A percentile compares a stretch with the other conserved stretches of the same genome.
Conservation (phyloP, 1,139 yeast genomes). For the Yarrowia galli region DNA sequence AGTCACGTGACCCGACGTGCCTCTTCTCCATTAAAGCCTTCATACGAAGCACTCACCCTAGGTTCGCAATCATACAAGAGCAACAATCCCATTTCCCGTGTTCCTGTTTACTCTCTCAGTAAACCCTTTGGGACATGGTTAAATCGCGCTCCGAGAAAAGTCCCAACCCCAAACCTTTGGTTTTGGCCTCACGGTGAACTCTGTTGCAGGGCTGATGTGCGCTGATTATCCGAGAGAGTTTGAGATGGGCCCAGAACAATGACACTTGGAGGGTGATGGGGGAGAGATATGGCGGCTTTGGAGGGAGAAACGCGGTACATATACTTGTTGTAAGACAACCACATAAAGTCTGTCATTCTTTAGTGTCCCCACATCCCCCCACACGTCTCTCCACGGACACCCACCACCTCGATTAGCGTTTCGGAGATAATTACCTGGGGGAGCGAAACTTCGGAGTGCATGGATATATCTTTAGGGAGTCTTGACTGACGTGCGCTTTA, state of each 20-base stretch:
- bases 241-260: conserved; percentile 4
- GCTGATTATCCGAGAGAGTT: conserved; percentile 36
- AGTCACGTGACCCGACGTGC: not conserved
- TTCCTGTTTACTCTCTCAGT: conserved; percentile 11
- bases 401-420: conserved; percentile 12
- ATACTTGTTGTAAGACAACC: not conserved
- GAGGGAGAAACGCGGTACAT: not conserved
- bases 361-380: not conserved
- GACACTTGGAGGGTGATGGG: not conserved
- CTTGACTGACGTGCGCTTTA: conserved; percentile 32
- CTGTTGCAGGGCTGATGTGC: conserved; percentile 28
- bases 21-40: no score
- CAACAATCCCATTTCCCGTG: no score
- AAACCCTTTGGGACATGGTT: conserved; percentile 30
- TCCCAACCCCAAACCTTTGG: conserved; percentile 11
- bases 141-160: conserved; percentile 37
- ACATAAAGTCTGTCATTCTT: not conserved
- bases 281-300: not conserved
- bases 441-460: conserved; percentile 32
- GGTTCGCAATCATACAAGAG: no score
- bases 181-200: conserved; percentile 1
- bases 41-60: no score
- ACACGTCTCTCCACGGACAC: not conserved
- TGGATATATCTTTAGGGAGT: conserved; percentile 34
- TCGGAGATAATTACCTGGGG: conserved; percentile 38